Conservation (phyloP, 1,284 basidiomycete genomes). For the Agaricales sp. region DNA sequence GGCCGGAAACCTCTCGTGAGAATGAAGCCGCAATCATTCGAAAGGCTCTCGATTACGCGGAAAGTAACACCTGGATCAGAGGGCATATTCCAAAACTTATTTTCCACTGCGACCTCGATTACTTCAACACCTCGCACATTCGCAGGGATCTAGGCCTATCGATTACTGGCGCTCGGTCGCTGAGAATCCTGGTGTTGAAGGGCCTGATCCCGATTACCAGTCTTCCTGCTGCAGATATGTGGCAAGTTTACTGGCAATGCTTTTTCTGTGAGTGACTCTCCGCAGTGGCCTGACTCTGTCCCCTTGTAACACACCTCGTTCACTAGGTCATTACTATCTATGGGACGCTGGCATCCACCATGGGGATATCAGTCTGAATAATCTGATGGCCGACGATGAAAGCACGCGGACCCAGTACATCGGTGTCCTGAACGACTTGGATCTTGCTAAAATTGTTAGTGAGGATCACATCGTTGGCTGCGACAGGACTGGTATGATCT, state of each 20-base stretch:
- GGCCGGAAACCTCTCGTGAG: neutral
- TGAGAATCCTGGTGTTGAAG: neutral
- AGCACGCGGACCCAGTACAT: neutral
- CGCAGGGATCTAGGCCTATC: neutral
- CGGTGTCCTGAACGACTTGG: neutral
- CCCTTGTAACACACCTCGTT: neutral
- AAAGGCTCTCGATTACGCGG: no score
- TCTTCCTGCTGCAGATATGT: neutral
- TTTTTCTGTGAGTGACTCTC: neutral
- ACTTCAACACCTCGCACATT: neutral
- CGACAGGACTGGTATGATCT: neutral
- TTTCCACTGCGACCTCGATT: neutral
- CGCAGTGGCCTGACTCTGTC: neutral
- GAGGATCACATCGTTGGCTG: neutral
- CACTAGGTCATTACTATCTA: neutral
- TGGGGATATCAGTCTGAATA: neutral
- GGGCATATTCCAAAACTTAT: neutral
- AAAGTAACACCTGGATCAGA: neutral
- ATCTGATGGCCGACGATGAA: neutral
- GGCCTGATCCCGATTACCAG: neutral
- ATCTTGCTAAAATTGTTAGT: neutral
- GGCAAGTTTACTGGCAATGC: neutral
- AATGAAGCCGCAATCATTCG: neutral
- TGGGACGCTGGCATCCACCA: neutral
- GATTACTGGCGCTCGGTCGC: neutral